Evolutionary conservation across 345 rosid genomes (phyloP), one percentile per base, ranked within the genome.

Genomic region (Salix brachista): DNA sequence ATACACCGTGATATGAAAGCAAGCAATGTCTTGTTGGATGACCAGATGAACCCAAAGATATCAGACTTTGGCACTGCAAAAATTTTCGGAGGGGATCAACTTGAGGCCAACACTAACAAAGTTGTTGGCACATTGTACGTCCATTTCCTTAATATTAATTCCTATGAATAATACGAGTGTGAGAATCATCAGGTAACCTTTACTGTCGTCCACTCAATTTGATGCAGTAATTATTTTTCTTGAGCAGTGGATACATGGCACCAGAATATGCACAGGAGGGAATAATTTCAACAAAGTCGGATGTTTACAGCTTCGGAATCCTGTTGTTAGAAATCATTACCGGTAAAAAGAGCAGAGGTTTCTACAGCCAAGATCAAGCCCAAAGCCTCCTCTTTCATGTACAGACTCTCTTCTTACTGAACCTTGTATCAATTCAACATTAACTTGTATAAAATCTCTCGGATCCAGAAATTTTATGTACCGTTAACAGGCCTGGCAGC

Each of bases 61-160:
- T 88, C 88, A 0, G 89, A 90, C 50, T 88, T 90, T 17, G 91
- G 93, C 37, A 87, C 86, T 2, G 93, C 90, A 12, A 84, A 83
- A 70, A 88, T 85, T 56, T 90, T 90, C 19, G 87, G 87, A 37
- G 83, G 85, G 75, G 80, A 85, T 28, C 87, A 89, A 75, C 65
- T 81, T 0, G 88, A 87, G 73, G 90, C 81, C 72, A 85, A 77
- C 61, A 89, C 91, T 0, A 82, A 83, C n/a, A 86, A 75, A 79
- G 82, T 89, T n/a, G 88, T 86, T 0, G 89, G 91, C 58, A 89
- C 89, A 76, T 83, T 66, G 91, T 88, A 83, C 82, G 91, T 48
- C n/a, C n/a, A n/a, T n/a, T n/a, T n/a, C n/a, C n/a, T n/a, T n/a
- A n/a, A n/a, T n/a, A n/a, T n/a, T 46, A 16, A 41, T 61, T 65